phyloP scores from a whole-genome alignment of 1,284 basidiomycete genomes.

The Leccinum insolens region DNA sequence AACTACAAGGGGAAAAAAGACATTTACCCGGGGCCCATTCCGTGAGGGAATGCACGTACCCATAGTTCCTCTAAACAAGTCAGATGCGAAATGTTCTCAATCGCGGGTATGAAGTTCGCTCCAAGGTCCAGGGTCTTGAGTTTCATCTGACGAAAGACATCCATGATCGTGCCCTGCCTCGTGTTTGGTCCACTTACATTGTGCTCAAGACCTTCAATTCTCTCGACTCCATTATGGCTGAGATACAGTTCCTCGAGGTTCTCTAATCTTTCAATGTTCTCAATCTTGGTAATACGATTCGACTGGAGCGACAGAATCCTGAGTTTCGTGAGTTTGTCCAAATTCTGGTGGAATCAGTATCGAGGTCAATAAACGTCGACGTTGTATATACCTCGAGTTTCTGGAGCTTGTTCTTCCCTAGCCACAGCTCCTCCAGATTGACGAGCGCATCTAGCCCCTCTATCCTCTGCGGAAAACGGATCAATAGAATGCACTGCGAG shows the following conservation, averaged over 20 bases:
- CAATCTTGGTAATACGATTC: slow-evolving; percentile 90
- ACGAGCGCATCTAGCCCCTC: slow-evolving; percentile 85
- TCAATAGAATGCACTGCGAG: neutral
- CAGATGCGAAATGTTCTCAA: slow-evolving; percentile 86
- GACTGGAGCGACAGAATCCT: slow-evolving; percentile 90
- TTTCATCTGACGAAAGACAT: slow-evolving; percentile 52
- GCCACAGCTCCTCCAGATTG: slow-evolving; percentile 91
- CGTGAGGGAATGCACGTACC: slow-evolving; percentile 53
- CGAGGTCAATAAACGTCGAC: neutral
- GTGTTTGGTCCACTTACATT: slow-evolving; percentile 56
- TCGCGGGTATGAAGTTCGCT: slow-evolving; percentile 78
- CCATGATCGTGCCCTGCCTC: neutral
- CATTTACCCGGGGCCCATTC: neutral
- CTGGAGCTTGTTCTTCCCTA: slow-evolving; percentile 97
- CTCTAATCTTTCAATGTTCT: slow-evolving; percentile 73
- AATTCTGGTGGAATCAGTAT: slow-evolving; percentile 41
- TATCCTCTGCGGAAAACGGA: slow-evolving; percentile 61
- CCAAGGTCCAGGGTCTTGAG: slow-evolving; percentile 89
- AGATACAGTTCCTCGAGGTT: slow-evolving; percentile 92
- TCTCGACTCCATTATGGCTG: slow-evolving; percentile 89
- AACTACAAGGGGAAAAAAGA: slow-evolving; percentile 54
- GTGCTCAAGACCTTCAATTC: slow-evolving; percentile 84
- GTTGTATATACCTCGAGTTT: slow-evolving; percentile 64
- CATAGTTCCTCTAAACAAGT: slow-evolving; percentile 86
- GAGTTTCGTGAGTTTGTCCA: slow-evolving; percentile 70